Conservation (phyloP, 441 rosid species). For the Macaranga tanarius region DNA sequence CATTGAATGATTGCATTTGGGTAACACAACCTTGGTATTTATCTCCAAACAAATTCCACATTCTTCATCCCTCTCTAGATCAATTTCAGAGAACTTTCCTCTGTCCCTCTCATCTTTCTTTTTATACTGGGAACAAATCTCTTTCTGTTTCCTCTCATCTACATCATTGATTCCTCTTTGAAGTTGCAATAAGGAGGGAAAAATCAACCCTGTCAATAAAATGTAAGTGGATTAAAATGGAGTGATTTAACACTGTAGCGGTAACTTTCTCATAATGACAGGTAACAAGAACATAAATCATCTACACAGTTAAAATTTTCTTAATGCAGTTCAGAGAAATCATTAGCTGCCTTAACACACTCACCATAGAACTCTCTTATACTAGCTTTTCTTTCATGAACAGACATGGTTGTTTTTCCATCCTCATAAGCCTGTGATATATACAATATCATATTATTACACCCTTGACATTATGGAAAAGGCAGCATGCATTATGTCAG, state of each 20-base stretch:
- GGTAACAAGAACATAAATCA: background rate
- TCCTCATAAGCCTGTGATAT: slow-evolving; percentile 65
- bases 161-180: slow-evolving; percentile 52
- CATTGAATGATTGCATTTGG: slow-evolving; percentile 85
- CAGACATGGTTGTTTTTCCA: slow-evolving; percentile 55
- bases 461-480: slow-evolving; percentile 13
- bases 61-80: slow-evolving; percentile 85
- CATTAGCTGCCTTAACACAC: slow-evolving; percentile 11
- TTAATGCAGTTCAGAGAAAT: background rate
- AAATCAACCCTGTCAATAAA: slow-evolving; percentile 61
- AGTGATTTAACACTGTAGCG: background rate
- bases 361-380: slow-evolving; percentile 84
- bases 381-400: slow-evolving; percentile 82
- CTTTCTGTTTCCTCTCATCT: slow-evolving; percentile 41
- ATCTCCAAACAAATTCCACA: slow-evolving; percentile 95
- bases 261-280: background rate
- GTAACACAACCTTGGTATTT: slow-evolving; percentile 80
- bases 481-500: slow-evolving; percentile 12
- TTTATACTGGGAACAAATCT: slow-evolving; percentile 43
- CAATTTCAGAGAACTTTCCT: slow-evolving; percentile 67
- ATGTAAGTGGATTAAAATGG: slow-evolving; percentile 9
- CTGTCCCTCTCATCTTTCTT: slow-evolving; percentile 45
- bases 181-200: slow-evolving; percentile 81
- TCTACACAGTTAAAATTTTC: too few relatives aligned
- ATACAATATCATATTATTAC: slow-evolving; percentile 16